A percentile compares a stretch with the other conserved stretches of the same genome.
Conservation (phyloP, 1,284 basidiomycete genomes). For the Dichomitus squalens region DNA sequence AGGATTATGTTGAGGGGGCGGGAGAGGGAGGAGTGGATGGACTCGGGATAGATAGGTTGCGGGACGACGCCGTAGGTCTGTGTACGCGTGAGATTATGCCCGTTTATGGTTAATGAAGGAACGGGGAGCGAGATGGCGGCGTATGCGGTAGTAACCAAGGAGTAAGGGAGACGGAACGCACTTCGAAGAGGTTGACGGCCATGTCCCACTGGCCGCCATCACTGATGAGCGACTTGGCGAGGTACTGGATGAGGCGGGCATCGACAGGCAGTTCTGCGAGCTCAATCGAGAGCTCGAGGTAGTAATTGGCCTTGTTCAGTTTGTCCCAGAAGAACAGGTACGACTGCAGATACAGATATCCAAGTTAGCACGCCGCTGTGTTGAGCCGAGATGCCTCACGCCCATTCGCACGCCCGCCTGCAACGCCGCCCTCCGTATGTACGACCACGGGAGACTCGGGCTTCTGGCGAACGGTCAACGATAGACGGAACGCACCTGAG, state of each 20-base stretch:
- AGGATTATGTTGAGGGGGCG: slow-evolving; percentile 76
- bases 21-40: slow-evolving; percentile 79
- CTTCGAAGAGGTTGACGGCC: slow-evolving; percentile 85
- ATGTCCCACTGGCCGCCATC: slow-evolving; percentile 98
- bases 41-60: slow-evolving; percentile 84
- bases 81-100: background rate
- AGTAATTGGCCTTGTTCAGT: slow-evolving; percentile 94
- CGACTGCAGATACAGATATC: slow-evolving; percentile 46
- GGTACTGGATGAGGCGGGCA: slow-evolving; percentile 78
- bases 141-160: background rate
- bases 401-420: no score
- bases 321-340: slow-evolving; percentile 97
- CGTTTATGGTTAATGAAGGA: background rate
- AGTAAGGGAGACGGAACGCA: slow-evolving; percentile 26
- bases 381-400: background rate
- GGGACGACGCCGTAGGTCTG: slow-evolving; percentile 85
- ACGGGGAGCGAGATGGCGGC: background rate
- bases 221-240: slow-evolving; percentile 79
- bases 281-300: slow-evolving; percentile 87
- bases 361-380: background rate
- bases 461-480: background rate
- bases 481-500: slow-evolving; percentile 57
- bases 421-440: no score
- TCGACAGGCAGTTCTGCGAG: slow-evolving; percentile 82
- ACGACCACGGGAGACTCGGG: background rate